These are phyloP conservation scores for Adenanthera pavonina DNA, from an alignment of 306 rosid genomes.

Conservation along the genomic window DNA sequence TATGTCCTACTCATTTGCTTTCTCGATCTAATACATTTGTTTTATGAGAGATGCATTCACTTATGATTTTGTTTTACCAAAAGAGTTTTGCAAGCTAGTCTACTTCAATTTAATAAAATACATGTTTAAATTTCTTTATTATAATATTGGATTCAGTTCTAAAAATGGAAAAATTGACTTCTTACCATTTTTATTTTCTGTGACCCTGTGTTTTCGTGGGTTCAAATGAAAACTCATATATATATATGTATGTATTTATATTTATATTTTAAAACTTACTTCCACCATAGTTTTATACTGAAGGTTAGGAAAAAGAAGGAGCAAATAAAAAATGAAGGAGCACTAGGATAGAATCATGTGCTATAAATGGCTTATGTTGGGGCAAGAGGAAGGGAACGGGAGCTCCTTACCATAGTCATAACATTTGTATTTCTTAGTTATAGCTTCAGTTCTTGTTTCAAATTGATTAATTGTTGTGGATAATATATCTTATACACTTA, in stretches of 20 bases:
- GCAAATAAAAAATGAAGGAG: not conserved
- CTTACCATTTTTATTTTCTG: not conserved
- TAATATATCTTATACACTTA: no score
- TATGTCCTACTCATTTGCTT: not conserved
- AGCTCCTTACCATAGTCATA: no score
- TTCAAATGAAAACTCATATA: not conserved
- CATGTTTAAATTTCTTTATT: not conserved
- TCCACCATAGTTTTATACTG: not conserved
- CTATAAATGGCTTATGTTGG: no score
- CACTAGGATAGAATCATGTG: no score
- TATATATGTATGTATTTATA: no score
- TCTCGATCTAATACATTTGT: not conserved
- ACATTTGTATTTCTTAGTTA: no score
- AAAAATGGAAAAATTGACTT: not conserved
- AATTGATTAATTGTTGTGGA: no score
- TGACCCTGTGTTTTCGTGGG: not conserved
- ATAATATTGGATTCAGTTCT: not conserved
- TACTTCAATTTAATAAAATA: not conserved
- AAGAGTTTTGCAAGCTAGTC: not conserved
- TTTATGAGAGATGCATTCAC: conserved; percentile 31
- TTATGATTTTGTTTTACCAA: not conserved
- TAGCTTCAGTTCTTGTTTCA: no score
- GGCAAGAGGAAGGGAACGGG: no score
- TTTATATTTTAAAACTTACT: not conserved
- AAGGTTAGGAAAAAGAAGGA: not conserved